These are phyloP conservation scores for Pneumocystis sp. DNA, from an alignment of 1,139 yeast species.

Conservation along the genomic window DNA sequence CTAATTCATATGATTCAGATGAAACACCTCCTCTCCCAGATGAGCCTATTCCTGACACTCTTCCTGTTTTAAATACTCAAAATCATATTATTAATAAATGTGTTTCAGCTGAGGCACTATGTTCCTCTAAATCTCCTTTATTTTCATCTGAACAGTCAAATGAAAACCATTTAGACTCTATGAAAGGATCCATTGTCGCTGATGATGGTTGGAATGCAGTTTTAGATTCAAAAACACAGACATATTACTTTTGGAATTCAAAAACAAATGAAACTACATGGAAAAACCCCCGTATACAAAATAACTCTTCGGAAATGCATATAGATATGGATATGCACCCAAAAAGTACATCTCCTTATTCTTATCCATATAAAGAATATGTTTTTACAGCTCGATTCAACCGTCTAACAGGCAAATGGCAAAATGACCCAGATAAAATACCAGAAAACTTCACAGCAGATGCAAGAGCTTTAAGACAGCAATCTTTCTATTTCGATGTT, in stretches of 20 bases:
- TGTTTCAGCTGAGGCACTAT: not conserved
- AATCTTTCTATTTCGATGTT: conserved; percentile 10
- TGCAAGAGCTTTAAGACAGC: conserved; percentile 7
- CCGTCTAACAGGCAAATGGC: conserved; percentile 8
- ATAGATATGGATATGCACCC: not conserved
- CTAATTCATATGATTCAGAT: not conserved
- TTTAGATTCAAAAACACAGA: conserved; percentile 17
- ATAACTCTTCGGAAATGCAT: conserved; percentile 2
- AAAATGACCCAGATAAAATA: conserved; percentile 5
- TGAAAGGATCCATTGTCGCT: not conserved
- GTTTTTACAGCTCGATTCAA: conserved; percentile 8
- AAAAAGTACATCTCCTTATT: not conserved
- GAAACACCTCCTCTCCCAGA: conserved; percentile 14
- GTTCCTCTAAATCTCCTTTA: not conserved
- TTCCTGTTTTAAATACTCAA: not conserved
- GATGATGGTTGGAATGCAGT: conserved; percentile 24
- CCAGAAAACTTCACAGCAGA: conserved; percentile 5
- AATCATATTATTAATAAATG: not conserved
- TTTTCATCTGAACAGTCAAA: not conserved
- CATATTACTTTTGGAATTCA: conserved; percentile 21
- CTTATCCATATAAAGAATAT: conserved; percentile 3
- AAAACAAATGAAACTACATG: conserved; percentile 20
- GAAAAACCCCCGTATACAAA: conserved; percentile 19
- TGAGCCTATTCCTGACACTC: conserved; percentile 15
- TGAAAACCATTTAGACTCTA: not conserved